phyloP scores from a whole-genome alignment of 2,329 filamentous ascomycete species.

The Hirsutella rhossiliensis region DNA sequence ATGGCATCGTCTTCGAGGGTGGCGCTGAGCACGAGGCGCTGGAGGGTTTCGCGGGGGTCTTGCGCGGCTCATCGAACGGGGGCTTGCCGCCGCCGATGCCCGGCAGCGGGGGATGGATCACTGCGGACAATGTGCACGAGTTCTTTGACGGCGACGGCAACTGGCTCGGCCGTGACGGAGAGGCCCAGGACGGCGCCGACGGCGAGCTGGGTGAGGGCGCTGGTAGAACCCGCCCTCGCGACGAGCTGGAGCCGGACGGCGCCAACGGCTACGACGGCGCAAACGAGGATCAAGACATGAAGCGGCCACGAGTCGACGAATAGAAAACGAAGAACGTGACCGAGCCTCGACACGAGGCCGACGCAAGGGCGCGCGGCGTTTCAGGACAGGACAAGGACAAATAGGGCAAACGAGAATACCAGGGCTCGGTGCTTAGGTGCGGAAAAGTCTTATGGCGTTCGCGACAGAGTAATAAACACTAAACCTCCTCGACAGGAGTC shows the following conservation, averaged over 20 bases:
- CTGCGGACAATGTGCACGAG: conserved; percentile 77
- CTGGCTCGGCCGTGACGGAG: conserved; percentile 45
- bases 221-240: conserved; percentile 39
- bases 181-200: conserved; percentile 22
- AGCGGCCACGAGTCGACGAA: conserved; percentile 34
- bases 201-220: conserved; percentile 50
- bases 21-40: conserved; percentile 35
- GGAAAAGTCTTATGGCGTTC: too few species aligned
- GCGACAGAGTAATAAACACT: too few species aligned
- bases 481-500: too few species aligned
- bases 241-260: conserved; percentile 36
- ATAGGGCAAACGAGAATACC: not conserved
- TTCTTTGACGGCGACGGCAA: conserved; percentile 75
- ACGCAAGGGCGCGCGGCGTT: conserved; percentile 9
- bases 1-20: conserved; percentile 45
- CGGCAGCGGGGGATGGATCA: conserved; percentile 75
- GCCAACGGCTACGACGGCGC: conserved; percentile 28
- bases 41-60: conserved; percentile 44
- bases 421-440: too few species aligned
- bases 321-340: not conserved
- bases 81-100: conserved; percentile 56
- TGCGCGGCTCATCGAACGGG: conserved; percentile 33
- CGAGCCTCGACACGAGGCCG: not conserved
- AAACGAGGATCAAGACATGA: conserved; percentile 30
- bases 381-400: conserved; percentile 5